phyloP scores from a whole-genome alignment of 2,329 filamentous ascomycete genomes.

The Paraconiothyrium brasiliense region DNA sequence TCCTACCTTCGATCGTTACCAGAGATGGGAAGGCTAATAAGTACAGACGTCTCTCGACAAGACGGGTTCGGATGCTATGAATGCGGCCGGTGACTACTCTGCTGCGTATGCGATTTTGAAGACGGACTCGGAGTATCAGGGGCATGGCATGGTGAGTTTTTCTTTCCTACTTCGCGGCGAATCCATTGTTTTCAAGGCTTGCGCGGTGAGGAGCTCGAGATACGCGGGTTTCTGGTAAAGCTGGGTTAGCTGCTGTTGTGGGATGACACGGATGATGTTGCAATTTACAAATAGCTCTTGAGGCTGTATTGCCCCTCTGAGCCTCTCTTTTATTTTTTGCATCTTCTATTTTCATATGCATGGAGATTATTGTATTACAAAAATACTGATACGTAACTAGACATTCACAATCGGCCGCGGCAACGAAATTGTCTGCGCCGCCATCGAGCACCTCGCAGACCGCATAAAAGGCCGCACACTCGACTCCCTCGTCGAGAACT shows the following conservation, averaged over 20 bases:
- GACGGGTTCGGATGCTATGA: constrained; percentile 98
- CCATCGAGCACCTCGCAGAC: constrained; percentile 80
- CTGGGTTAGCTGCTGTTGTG: no score
- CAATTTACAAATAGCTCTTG: no score
- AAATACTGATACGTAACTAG: constrained; percentile 27
- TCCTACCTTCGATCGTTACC: not conserved
- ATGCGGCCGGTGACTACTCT: constrained; percentile 91
- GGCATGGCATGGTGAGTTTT: constrained; percentile 77
- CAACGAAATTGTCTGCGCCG: constrained; percentile 90
- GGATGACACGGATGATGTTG: no score
- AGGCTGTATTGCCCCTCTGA: no score
- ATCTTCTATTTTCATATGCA: not conserved
- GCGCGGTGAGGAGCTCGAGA: no score
- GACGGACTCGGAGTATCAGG: constrained; percentile 75
- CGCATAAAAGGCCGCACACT: constrained; percentile 80
- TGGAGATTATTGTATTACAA: not conserved
- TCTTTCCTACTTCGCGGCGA: not conserved
- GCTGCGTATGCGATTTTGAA: constrained; percentile 92
- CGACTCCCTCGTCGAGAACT: constrained; percentile 78
- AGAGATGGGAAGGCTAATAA: constrained; percentile 3
- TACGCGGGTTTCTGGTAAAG: no score
- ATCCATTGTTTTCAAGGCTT: not conserved
- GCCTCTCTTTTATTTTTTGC: not conserved
- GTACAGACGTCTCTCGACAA: constrained; percentile 85
- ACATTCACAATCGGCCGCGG: constrained; percentile 88